Base-by-base conservation (phyloP, 129 eudicot genomes). In the Gnaphalium uliginosum region DNA sequence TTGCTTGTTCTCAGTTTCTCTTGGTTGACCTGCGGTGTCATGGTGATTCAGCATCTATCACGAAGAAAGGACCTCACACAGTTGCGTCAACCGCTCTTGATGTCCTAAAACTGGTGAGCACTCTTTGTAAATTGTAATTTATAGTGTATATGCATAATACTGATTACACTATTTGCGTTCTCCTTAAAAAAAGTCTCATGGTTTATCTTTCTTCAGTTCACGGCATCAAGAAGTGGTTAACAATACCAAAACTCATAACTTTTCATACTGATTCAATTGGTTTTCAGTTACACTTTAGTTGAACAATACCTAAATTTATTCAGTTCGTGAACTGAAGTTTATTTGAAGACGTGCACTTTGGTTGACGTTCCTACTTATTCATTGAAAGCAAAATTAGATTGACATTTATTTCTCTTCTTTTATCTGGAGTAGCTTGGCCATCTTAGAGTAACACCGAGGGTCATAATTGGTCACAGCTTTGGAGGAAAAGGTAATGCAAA, bases 381-480 rank as follows among this genome's bases (percentile, higher is more conserved):
- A 50, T 69, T 63, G 72, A 62, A 75, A 48, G 53, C 19, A 68
- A 63, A 61, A 39, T 25, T 72, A 41, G 32, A 22, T 61, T 67
- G 72, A 27, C 73, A 33, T 41, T 32, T 60, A 13, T 73, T 17
- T 60, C 25, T 73, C 64, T 57, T 30, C 17, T 73, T 81, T 86
- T 43, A 35, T 74, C 39, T 74, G 81, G 77, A 65, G 77, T 77
- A 93, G 98, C 95, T 93, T 73, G 89, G 96, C 43, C 83, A 79
- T 75, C 96, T 93, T 79, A 84, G 86, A 80, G 73, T 93, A 41
- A 90, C 89, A 74, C 98, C 98, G 30, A 91, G 96, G 57, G 96
- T 93, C 53, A 68, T 93, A 81, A 92, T 93, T 76, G 98, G 98
- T 80, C 98, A 93, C 81, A 93, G 98, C 87, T 93, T 93, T 80